Conservation (phyloP, 1,139 yeast species). For the Pichia sp. region DNA sequence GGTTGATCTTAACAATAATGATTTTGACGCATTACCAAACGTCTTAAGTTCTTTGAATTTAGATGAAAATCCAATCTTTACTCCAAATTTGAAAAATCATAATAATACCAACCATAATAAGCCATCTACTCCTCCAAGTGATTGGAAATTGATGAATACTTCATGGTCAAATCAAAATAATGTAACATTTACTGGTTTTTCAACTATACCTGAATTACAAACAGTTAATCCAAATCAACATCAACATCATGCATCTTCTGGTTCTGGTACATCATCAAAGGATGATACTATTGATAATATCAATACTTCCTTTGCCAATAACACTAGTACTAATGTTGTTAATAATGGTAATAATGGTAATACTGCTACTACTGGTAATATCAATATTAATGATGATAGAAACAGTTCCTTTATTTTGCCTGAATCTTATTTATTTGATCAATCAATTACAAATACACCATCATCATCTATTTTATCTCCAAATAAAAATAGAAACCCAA, state of each 20-base stretch:
- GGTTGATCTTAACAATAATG: slow-evolving; percentile 10
- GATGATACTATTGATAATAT: slow-evolving; percentile 15
- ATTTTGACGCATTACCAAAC: slow-evolving; percentile 26
- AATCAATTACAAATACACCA: slow-evolving; percentile 12
- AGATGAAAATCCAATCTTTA: slow-evolving; percentile 22
- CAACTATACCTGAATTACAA: slow-evolving; percentile 4
- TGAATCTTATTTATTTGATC: slow-evolving; percentile 14
- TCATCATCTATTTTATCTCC: slow-evolving; percentile 13
- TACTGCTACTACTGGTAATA: not conserved
- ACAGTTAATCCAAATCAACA: no score
- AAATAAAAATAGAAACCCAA: slow-evolving; percentile 12
- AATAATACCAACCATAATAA: slow-evolving; percentile 17
- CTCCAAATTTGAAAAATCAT: slow-evolving; percentile 23
- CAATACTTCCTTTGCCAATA: not conserved
- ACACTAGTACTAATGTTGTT: slow-evolving; percentile 5
- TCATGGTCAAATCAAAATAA: slow-evolving; percentile 9
- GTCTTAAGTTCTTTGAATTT: slow-evolving; percentile 27
- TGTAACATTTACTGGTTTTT: slow-evolving; percentile 11
- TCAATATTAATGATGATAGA: slow-evolving; percentile 1
- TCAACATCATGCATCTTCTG: slow-evolving; percentile 16
- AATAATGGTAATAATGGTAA: not conserved
- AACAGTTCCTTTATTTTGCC: slow-evolving; percentile 12
- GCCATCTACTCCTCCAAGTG: slow-evolving; percentile 28
- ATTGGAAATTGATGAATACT: slow-evolving; percentile 13
- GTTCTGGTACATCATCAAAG: slow-evolving; percentile 16